Conservation (phyloP, 768 basidiomycete genomes). For the Stropharia rugosoannulata region DNA sequence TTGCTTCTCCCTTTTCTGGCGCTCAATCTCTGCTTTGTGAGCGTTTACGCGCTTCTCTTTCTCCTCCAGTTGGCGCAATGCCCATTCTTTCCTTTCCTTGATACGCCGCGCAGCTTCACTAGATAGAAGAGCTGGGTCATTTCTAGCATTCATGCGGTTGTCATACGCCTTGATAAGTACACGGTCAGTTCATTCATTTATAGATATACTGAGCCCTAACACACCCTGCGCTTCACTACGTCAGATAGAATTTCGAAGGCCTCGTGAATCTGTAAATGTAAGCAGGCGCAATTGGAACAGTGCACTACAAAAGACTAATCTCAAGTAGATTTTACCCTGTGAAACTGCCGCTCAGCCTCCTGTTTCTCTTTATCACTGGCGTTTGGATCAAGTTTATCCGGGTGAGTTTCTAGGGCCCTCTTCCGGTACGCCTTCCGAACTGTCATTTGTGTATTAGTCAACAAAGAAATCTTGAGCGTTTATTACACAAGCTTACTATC, state of each 20-base stretch:
- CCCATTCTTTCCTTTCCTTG: slow-evolving; percentile 56
- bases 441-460: slow-evolving; percentile 18
- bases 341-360: slow-evolving; percentile 57
- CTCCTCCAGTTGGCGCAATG: slow-evolving; percentile 44
- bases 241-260: slow-evolving; percentile 64
- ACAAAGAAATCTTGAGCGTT: neutral
- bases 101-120: slow-evolving; percentile 41
- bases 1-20: slow-evolving; percentile 35
- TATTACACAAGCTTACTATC: slow-evolving; percentile 38
- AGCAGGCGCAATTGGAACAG: too few relatives aligned
- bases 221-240: slow-evolving; percentile 51
- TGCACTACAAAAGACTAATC: too few relatives aligned
- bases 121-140: slow-evolving; percentile 26
- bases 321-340: slow-evolving; percentile 41
- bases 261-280: slow-evolving; percentile 48
- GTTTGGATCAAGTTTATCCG: slow-evolving; percentile 62
- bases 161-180: slow-evolving; percentile 43
- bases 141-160: slow-evolving; percentile 32
- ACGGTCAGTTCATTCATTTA: neutral
- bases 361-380: slow-evolving; percentile 52
- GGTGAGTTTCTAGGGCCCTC: slow-evolving; percentile 70
- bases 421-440: slow-evolving; percentile 70
- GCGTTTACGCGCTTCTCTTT: slow-evolving; percentile 50
- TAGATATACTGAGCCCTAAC: slow-evolving; percentile 9
- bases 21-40: slow-evolving; percentile 29